A percentile compares a stretch with the other conserved stretches of the same genome.
phyloP scores from a whole-genome alignment of 179 eudicot species.

The Beta corolliflora region DNA sequence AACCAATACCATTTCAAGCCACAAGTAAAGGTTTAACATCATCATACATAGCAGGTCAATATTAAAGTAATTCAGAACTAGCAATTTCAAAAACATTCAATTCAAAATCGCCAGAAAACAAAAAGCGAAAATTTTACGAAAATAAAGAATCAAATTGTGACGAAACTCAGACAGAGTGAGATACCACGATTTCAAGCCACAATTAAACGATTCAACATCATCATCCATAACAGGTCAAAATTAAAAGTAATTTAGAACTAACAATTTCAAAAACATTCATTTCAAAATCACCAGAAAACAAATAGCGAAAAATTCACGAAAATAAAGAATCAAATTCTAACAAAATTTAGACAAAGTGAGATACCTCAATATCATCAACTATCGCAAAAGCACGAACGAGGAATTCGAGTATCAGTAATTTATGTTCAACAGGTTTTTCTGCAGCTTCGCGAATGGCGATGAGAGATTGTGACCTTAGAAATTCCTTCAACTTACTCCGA shows the following conservation, averaged over 20 bases:
- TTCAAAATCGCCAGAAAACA: not conserved
- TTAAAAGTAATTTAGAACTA: not conserved
- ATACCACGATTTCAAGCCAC: not conserved
- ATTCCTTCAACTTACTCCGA: slow-evolving; percentile 40
- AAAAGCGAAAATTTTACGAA: not conserved
- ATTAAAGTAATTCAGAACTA: not conserved
- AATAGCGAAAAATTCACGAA: not conserved
- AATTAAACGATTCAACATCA: not conserved
- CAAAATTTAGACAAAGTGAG: not conserved
- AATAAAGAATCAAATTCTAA: not conserved
- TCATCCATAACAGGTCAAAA: not conserved
- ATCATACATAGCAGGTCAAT: not conserved
- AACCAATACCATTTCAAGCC: not conserved
- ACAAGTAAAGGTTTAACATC: not conserved
- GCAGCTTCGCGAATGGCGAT: slow-evolving; percentile 47
- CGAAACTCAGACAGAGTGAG: not conserved
- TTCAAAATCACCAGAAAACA: not conserved
- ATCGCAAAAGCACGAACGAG: slow-evolving; percentile 68
- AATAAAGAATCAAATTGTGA: not conserved
- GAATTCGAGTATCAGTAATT: slow-evolving; percentile 59
- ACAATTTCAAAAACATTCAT: not conserved
- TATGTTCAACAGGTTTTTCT: slow-evolving; percentile 45
- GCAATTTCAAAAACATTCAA: not conserved
- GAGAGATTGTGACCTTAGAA: slow-evolving; percentile 60
- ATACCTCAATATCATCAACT: slow-evolving; percentile 60